Evolutionary conservation across 352 stramenopile genomes (phyloP), one percentile per base, ranked within the genome.

Genomic region (Globisporangium orthogonon): DNA sequence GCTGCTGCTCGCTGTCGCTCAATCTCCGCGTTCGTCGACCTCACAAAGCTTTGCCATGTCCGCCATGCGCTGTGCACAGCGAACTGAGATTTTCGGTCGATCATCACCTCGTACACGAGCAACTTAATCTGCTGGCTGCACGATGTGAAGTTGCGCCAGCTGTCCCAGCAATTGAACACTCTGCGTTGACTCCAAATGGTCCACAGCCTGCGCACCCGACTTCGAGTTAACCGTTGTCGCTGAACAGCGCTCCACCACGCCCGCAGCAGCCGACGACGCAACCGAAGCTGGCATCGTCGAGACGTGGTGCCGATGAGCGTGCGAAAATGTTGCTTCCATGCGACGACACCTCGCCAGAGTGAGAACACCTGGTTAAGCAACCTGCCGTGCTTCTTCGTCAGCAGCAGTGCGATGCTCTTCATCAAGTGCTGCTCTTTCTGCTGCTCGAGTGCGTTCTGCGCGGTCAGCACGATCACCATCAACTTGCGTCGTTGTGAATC

Each of bases 401-500:
- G 52, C 13, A 69, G 17, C 7, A 73, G 57, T 4, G 65, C 57
- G 15, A 73, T 53, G 30, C 35, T 54, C 11, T 62, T 60, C 37
- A 73, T 56, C 40, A 63, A 35, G 35, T 74, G 55, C n/a, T 50
- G 48, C 18, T 76, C 57, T 31, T 66, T 71, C n/a, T 73, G 67
- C 54, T 63, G 59, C 31, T 66, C 43, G 15, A 77, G 61, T 23
- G 66, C 52, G 23, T 59, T 66, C 40, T 85, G 67, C 0, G 61
- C 60, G 2, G 60, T 69, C 46, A 78, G 49, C 11, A 66, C 65
- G 14, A 67, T 50, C 47, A 71, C 54, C 54, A 82, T 63, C 5
- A 67, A 82, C 51, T 80, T 70, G 17, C 59, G 62, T 29, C 68
- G 71, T 47, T 61, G 54, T 0, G 14, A 57, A 17, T 63, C 56